Evolutionary conservation across 2,329 filamentous ascomycete species (phyloP).

Genomic region (Fusarium xylarioides): DNA sequence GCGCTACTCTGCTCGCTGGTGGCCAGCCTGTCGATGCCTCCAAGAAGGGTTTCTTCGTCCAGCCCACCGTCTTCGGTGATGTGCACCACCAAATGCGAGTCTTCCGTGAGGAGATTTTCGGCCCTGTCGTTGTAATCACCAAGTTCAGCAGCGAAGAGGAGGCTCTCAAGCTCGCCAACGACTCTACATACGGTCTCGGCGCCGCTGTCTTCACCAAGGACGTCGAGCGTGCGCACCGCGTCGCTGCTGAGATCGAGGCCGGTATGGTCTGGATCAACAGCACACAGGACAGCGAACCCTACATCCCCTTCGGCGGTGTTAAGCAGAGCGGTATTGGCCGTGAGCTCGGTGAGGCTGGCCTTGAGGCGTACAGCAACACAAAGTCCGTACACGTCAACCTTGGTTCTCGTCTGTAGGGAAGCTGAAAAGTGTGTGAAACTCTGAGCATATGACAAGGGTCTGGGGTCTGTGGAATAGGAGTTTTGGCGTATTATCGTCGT

Average conservation of each 20-base stretch:
- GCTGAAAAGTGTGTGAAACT: background rate
- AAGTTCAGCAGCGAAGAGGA: slow-evolving; percentile 86
- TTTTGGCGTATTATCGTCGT: slow-evolving; percentile 24
- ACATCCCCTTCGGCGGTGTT: slow-evolving; percentile 41
- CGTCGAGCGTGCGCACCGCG: slow-evolving; percentile 81
- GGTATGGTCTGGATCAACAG: slow-evolving; percentile 67
- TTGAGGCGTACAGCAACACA: slow-evolving; percentile 41
- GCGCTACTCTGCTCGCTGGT: slow-evolving; percentile 41
- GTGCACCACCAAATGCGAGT: slow-evolving; percentile 77
- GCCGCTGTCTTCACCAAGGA: slow-evolving; percentile 82
- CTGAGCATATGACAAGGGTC: background rate
- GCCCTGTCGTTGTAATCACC: slow-evolving; percentile 81
- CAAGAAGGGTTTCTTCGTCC: slow-evolving; percentile 82
- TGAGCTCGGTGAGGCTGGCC: slow-evolving; percentile 40
- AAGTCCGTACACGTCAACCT: slow-evolving; percentile 43
- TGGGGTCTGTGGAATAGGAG: slow-evolving; percentile 7
- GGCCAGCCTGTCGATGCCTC: slow-evolving; percentile 61
- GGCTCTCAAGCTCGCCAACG: slow-evolving; percentile 76
- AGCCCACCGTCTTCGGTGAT: slow-evolving; percentile 86
- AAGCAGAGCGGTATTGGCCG: slow-evolving; percentile 43
- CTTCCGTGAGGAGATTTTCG: slow-evolving; percentile 89
- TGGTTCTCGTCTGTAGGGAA: slow-evolving; percentile 33
- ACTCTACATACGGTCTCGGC: slow-evolving; percentile 80
- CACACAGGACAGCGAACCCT: slow-evolving; percentile 40
- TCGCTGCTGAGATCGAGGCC: slow-evolving; percentile 76